Conservation (phyloP, 768 basidiomycete genomes). For the Pleurotus citrinopileatus region DNA sequence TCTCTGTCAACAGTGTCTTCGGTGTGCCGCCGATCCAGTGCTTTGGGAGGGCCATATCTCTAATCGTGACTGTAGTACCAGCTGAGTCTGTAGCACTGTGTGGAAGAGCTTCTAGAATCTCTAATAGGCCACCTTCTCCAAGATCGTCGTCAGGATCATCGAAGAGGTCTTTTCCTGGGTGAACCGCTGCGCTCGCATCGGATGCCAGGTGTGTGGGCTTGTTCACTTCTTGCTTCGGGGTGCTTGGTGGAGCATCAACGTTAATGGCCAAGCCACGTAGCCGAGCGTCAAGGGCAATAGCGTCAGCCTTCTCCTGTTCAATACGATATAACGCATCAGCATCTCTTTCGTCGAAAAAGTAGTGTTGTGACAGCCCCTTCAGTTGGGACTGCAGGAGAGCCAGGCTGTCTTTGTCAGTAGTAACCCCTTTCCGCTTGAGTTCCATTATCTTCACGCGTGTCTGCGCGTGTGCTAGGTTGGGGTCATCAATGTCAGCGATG, state of each 20-base stretch:
- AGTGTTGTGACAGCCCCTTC: conserved; percentile 46
- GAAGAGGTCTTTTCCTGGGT: conserved; percentile 43
- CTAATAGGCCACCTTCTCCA: conserved; percentile 59
- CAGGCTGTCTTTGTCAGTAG: conserved; percentile 21
- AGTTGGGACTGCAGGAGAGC: conserved; percentile 45
- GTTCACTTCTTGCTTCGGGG: neutral
- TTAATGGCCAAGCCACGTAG: conserved; percentile 24
- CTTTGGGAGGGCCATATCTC: conserved; percentile 81
- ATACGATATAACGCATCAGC: conserved; percentile 55
- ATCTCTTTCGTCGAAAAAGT: conserved; percentile 69
- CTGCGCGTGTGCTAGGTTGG: conserved; percentile 59
- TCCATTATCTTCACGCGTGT: conserved; percentile 56
- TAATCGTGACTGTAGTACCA: conserved; percentile 51
- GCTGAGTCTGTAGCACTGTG: conserved; percentile 45
- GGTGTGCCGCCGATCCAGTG: conserved; percentile 83
- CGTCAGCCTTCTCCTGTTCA: conserved; percentile 51
- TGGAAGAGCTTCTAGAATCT: conserved; percentile 68
- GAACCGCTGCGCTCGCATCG: neutral
- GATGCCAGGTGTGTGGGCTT: neutral
- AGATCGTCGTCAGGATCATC: conserved; percentile 49
- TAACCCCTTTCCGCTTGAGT: conserved; percentile 26
- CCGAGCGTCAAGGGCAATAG: conserved; percentile 38
- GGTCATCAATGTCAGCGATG: conserved; percentile 46
- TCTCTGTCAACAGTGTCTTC: conserved; percentile 66
- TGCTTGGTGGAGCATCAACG: neutral